Conservation (phyloP, 2,329 filamentous ascomycete genomes). For the Fusarium pseudonygamai region DNA sequence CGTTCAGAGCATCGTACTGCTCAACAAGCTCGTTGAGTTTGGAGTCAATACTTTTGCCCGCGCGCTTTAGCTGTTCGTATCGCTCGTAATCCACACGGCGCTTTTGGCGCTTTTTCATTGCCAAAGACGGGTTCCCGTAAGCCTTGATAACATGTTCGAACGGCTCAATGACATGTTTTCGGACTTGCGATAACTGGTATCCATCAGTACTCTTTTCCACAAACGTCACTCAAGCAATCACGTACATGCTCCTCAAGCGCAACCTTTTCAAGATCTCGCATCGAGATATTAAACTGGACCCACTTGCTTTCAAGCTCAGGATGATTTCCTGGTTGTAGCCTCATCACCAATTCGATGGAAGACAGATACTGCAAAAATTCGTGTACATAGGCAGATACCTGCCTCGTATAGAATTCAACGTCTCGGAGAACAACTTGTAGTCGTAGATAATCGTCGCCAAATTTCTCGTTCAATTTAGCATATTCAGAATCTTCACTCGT, state of each 20-base stretch:
- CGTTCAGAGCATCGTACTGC: constrained; percentile 90
- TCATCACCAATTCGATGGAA: constrained; percentile 85
- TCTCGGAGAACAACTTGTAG: constrained; percentile 92
- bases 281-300: constrained; percentile 87
- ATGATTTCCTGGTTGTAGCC: constrained; percentile 74
- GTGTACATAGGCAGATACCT: constrained; percentile 80
- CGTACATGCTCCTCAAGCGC: constrained; percentile 86
- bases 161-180: constrained; percentile 85
- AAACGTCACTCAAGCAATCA: not conserved
- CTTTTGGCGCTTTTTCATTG: constrained; percentile 95
- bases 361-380: constrained; percentile 83
- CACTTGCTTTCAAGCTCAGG: constrained; percentile 93
- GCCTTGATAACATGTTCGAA: constrained; percentile 81
- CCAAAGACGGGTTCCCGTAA: constrained; percentile 83
- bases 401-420: constrained; percentile 90
- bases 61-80: constrained; percentile 78
- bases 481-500: constrained; percentile 84
- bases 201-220: not conserved
- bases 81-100: constrained; percentile 89
- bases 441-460: constrained; percentile 90
- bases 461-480: constrained; percentile 82
- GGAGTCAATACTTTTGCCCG: constrained; percentile 86
- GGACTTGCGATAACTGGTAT: constrained; percentile 69
- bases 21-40: constrained; percentile 86
- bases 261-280: constrained; percentile 85